A percentile compares a stretch with the other conserved stretches of the same genome.
Conservation (phyloP, 176 grass and related monocot species). For the Bonia amplexicaulis region DNA sequence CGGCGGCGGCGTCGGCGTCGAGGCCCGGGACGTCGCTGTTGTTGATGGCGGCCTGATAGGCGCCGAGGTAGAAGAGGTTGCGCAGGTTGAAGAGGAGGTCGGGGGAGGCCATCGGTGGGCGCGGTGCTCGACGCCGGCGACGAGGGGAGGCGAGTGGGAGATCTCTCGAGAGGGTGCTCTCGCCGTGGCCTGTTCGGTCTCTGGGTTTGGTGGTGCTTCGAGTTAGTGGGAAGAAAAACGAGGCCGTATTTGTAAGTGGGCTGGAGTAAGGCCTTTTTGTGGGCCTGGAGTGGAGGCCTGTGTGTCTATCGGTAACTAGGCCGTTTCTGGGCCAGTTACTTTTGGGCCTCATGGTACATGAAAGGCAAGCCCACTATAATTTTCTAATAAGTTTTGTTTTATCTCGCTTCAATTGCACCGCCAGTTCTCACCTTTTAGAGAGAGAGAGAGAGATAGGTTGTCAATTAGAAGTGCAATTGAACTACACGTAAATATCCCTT, state of each 20-base stretch:
- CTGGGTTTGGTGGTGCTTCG: neutral
- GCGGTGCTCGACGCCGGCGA: neutral
- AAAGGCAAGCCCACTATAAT: neutral
- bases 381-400: neutral
- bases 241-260: neutral
- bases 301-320: neutral
- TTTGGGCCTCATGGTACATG: neutral
- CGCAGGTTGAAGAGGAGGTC: slow-evolving; percentile 89
- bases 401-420: neutral
- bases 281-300: neutral
- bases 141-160: neutral
- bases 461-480: too few relatives aligned
- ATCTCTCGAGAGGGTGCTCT: slow-evolving; percentile 21
- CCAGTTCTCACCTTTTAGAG: neutral
- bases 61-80: slow-evolving; percentile 95
- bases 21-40: slow-evolving; percentile 81
- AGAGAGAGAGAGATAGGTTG: too few relatives aligned
- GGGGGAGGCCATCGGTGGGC: slow-evolving; percentile 46
- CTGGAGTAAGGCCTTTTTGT: neutral
- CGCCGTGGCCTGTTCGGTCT: neutral
- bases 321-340: neutral
- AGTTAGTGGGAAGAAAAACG: neutral
- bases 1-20: slow-evolving; percentile 57
- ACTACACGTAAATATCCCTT: neutral
- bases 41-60: slow-evolving; percentile 96